Base-by-base conservation (phyloP, 495 filamentous ascomycete genomes). In the Pyronema domesticum region DNA sequence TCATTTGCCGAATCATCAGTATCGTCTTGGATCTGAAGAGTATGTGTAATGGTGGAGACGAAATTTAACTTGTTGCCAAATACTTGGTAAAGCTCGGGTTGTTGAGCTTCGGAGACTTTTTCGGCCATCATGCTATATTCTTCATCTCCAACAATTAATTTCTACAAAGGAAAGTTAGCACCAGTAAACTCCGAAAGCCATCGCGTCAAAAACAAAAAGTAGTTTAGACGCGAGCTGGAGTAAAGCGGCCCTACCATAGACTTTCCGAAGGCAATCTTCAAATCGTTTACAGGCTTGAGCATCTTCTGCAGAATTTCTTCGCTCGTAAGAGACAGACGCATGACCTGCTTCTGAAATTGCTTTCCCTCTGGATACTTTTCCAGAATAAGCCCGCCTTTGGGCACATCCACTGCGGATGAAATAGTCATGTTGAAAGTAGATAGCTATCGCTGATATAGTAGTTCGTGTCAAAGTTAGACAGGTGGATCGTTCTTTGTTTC, bases 281-380 rank as follows among this genome's bases (percentile, higher is more conserved):
- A 37, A 43, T 70, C 74, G 51, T 72, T 70, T 54, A 74, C 70
- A 58, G 73, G 59, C 59, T 65, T 68, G 43, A 72, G 70, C 46
- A 78, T 69, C 50, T 66, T 70, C 53, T 73, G 70, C 43, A 79
- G 70, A 36, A 80, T 65, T 35, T 72, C 70, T 54, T 60, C 70
- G 61, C 76, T 73, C 40, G 68, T 68, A 46, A 80, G 68, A 43
- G 75, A 73, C 58, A 80, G 59, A 60, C 77, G 73, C 72, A 80
- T 76, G 46, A 75, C 72, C 63, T 80, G 77, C 37, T 65, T 37
- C 6, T 53, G 50, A 36, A 50, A 34, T 18, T 11, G 19, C 47
- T 36, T 50, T 47, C 9, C 45, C 45, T 14, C 14, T 36, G 23
- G 23, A 30, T 30, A 30, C 23, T 30, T 8, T n/a, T 34, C 47